Percentiles rank a stretch among this genome's conserved stretches.
Evolutionary conservation across 306 rosid species (phyloP).

Genomic region (Pachyrhizus erosus): DNA sequence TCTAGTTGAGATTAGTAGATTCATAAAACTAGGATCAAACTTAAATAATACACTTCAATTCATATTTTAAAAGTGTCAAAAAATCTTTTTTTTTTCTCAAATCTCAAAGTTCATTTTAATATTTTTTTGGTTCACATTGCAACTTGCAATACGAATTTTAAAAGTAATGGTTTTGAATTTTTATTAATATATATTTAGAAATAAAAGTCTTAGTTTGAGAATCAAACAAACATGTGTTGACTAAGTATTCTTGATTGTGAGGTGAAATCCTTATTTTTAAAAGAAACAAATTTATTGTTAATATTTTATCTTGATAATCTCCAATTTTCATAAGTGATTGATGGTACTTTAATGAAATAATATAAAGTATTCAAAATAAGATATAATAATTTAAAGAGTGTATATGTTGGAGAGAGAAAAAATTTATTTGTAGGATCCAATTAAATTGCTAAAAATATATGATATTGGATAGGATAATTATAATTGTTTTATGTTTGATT

Average conservation of each 20-base stretch:
- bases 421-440: too few species aligned
- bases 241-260: background rate
- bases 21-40: conserved; percentile 49
- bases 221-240: background rate
- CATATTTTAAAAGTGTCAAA: conserved; percentile 27
- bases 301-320: background rate
- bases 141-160: conserved; percentile 13
- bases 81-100: background rate
- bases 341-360: too few species aligned
- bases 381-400: too few species aligned
- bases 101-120: background rate
- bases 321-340: too few species aligned
- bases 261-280: too few species aligned
- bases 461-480: too few species aligned
- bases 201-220: background rate
- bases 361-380: too few species aligned
- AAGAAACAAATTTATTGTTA: background rate
- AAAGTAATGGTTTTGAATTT: background rate
- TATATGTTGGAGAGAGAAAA: too few species aligned
- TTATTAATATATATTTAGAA: background rate
- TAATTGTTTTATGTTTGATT: too few species aligned
- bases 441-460: too few species aligned
- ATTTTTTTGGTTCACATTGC: background rate
- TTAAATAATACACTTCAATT: background rate
- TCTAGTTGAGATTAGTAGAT: conserved; percentile 30